phyloP scores from a whole-genome alignment of 495 filamentous ascomycete genomes.

The Aspergillus sclerotioniger region DNA sequence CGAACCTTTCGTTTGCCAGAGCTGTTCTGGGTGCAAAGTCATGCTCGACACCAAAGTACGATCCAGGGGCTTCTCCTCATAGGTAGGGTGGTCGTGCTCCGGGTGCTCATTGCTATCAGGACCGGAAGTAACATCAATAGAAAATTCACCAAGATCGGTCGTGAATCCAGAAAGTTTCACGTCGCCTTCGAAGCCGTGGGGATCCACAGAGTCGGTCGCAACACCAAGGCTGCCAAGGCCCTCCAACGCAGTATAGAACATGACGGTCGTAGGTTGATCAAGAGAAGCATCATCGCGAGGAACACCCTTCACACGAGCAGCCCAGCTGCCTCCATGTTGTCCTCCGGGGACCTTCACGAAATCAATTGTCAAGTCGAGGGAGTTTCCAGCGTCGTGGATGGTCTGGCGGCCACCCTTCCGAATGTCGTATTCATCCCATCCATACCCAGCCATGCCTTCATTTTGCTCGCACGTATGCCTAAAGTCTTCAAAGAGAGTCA shows the following conservation, averaged over 20 bases:
- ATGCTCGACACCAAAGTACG: slow-evolving; percentile 71
- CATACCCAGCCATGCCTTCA: slow-evolving; percentile 92
- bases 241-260: slow-evolving; percentile 80
- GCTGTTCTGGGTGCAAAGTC: slow-evolving; percentile 59
- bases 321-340: slow-evolving; percentile 87
- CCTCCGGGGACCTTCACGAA: slow-evolving; percentile 94
- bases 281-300: slow-evolving; percentile 65
- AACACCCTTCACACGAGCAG: slow-evolving; percentile 77
- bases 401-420: slow-evolving; percentile 82
- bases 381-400: slow-evolving; percentile 84
- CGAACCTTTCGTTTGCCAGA: slow-evolving; percentile 84
- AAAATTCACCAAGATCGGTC: slow-evolving; percentile 77
- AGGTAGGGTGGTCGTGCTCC: slow-evolving; percentile 58
- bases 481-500: slow-evolving; percentile 56
- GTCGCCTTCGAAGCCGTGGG: slow-evolving; percentile 64
- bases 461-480: slow-evolving; percentile 95
- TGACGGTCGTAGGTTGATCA: slow-evolving; percentile 69
- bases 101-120: slow-evolving; percentile 62
- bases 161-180: slow-evolving; percentile 75
- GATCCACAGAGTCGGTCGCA: slow-evolving; percentile 45
- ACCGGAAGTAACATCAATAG: slow-evolving; percentile 71
- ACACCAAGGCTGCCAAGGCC: slow-evolving; percentile 68
- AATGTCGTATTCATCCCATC: slow-evolving; percentile 94
- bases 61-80: slow-evolving; percentile 71
- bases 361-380: slow-evolving; percentile 82